These are phyloP conservation scores for Penicillium antarcticum DNA, from an alignment of 495 filamentous ascomycete genomes.

Conservation along the genomic window DNA sequence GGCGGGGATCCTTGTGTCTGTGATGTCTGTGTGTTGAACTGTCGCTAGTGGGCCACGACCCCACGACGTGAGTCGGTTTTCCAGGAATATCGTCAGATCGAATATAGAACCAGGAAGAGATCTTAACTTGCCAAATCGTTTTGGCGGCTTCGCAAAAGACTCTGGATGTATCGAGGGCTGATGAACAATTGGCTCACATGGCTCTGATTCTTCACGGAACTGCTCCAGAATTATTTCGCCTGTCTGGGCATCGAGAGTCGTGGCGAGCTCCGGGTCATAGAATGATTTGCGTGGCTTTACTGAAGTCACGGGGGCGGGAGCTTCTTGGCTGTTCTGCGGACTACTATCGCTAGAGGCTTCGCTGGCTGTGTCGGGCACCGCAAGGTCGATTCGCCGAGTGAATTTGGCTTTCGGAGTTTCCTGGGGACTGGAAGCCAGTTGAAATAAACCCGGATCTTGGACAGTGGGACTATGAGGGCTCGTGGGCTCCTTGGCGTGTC, in stretches of 20 bases:
- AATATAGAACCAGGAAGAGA: slow-evolving; percentile 43
- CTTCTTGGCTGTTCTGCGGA: slow-evolving; percentile 11
- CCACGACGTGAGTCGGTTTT: slow-evolving; percentile 66
- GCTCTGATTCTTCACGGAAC: slow-evolving; percentile 16
- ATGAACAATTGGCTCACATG: slow-evolving; percentile 22
- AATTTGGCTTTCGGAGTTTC: slow-evolving; percentile 35
- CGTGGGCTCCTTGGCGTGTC: slow-evolving; percentile 15
- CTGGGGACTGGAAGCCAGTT: slow-evolving; percentile 10
- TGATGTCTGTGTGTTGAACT: slow-evolving; percentile 51
- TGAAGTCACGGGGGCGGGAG: background rate
- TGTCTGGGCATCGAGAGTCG: slow-evolving; percentile 42
- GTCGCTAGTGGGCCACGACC: slow-evolving; percentile 65
- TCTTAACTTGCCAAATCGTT: slow-evolving; percentile 42
- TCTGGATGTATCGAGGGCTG: slow-evolving; percentile 5
- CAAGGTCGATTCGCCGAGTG: slow-evolving; percentile 34
- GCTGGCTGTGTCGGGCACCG: slow-evolving; percentile 44
- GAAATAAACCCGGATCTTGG: background rate
- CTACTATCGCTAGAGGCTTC: slow-evolving; percentile 32
- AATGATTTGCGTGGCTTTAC: background rate
- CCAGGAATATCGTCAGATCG: slow-evolving; percentile 59
- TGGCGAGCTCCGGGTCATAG: slow-evolving; percentile 35
- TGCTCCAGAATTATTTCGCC: slow-evolving; percentile 33
- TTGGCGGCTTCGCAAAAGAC: slow-evolving; percentile 34
- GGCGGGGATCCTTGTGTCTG: slow-evolving; percentile 72
- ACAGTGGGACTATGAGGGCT: slow-evolving; percentile 19